Percentiles rank a stretch among this genome's conserved stretches.
phyloP scores from a whole-genome alignment of 768 basidiomycete genomes.

The Phanerochaete carnosa region DNA sequence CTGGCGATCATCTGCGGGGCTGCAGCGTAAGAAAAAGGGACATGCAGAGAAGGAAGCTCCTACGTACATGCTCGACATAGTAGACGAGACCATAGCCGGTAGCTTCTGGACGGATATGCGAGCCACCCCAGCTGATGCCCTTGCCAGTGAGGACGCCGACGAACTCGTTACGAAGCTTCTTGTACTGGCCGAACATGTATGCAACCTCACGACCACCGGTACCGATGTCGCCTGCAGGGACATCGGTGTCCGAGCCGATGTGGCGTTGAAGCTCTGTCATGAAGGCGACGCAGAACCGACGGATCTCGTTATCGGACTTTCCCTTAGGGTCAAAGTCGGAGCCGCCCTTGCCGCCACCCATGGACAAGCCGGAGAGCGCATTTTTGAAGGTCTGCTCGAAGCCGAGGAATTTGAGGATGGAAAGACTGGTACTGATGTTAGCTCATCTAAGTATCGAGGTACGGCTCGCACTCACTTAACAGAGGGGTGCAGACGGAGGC shows the following conservation, averaged over 20 bases:
- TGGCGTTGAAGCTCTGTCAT: constrained; percentile 73
- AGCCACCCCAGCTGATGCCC: constrained; percentile 67
- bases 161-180: constrained; percentile 69
- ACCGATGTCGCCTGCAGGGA: constrained; percentile 74
- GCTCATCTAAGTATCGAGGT: neutral
- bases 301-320: constrained; percentile 70
- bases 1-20: constrained; percentile 48
- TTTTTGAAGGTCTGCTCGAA: constrained; percentile 84
- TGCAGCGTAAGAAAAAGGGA: neutral
- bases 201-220: constrained; percentile 75
- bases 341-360: constrained; percentile 81
- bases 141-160: constrained; percentile 70
- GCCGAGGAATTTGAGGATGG: constrained; percentile 81
- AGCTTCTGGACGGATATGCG: constrained; percentile 71
- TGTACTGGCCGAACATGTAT: constrained; percentile 77
- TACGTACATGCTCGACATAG: constrained; percentile 64
- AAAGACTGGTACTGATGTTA: constrained; percentile 34
- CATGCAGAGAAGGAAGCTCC: too few relatives aligned
- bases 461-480: constrained; percentile 44
- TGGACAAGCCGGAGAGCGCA: constrained; percentile 70
- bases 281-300: constrained; percentile 68
- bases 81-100: constrained; percentile 75
- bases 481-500: constrained; percentile 73
- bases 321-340: constrained; percentile 83
- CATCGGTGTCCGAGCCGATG: constrained; percentile 73